phyloP scores from a whole-genome alignment of 1,139 yeast species.

The Hanseniaspora uvarum region DNA sequence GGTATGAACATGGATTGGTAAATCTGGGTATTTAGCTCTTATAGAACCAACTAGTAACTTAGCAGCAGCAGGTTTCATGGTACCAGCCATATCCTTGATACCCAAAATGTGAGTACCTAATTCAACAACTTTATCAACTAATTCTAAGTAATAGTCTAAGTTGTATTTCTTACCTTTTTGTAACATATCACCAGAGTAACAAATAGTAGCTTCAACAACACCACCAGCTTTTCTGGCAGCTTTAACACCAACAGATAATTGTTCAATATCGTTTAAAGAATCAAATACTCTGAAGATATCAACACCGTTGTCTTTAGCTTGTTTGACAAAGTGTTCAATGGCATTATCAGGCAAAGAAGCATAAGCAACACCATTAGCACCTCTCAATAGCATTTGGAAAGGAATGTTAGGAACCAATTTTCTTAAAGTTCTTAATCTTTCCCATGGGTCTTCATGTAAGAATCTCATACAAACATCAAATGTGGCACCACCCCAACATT shows the following conservation, averaged over 20 bases:
- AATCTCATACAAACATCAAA: conserved; percentile 98
- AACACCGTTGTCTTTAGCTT: conserved; percentile 92
- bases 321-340: conserved; percentile 87
- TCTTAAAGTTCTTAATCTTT: conserved; percentile 76
- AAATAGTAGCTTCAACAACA: conserved; percentile 94
- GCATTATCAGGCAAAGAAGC: conserved; percentile 97
- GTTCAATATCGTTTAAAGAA: conserved; percentile 92
- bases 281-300: conserved; percentile 97
- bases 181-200: conserved; percentile 98
- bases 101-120: conserved; percentile 97
- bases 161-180: conserved; percentile 91
- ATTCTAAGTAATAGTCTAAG: conserved; percentile 72
- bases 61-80: conserved; percentile 92
- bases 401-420: conserved; percentile 93
- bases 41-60: conserved; percentile 64
- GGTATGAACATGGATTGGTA: conserved; percentile 96
- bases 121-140: conserved; percentile 72
- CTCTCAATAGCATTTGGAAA: conserved; percentile 96
- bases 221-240: conserved; percentile 98
- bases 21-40: conserved; percentile 77
- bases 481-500: conserved; percentile 99
- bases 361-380: conserved; percentile 98
- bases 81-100: conserved; percentile 99
- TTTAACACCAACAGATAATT: conserved; percentile 91
- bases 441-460: conserved; percentile 98